Evolutionary conservation across 495 filamentous ascomycete genomes (phyloP), one percentile per base, ranked within the genome.

Genomic region (Letharia lupina): DNA sequence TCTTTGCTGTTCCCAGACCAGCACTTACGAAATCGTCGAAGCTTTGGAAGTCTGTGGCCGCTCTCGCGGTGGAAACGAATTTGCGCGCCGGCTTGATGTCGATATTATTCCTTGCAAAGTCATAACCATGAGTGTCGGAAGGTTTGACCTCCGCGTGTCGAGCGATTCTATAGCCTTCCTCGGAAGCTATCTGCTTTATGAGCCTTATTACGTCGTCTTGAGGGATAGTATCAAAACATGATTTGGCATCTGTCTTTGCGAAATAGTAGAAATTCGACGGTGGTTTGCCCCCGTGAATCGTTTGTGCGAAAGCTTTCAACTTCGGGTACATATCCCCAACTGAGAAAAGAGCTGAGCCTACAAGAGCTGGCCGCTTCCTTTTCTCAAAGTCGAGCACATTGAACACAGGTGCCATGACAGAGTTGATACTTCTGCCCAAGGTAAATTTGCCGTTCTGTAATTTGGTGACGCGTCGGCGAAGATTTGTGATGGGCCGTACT

Each of bases 221-320:
- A 0, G 94, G 94, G 58, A 98, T 96, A 0, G 90, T 96, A 73
- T 98, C 94, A 73, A 96, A 98, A 63, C 94, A 96, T 12, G 91
- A 84, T 73, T 91, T 81, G 39, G 97, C 91, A 74, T 98, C 94
- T 18, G 96, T 78, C 74, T 98, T 98, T 50, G 88, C 92, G 70
- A 98, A 96, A 73, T 88, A 96, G 12, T 91, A 71, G 37, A 37
- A 62, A 63, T 63, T 68, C 45, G 37, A 31, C 20, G 13, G 62
- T 63, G 61, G 66, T 57, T 57, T 73, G 56, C 61, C 67, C n/a
- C 63, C 48, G 40, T 70, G 54, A 44, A 86, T 69, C n/a, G 40
- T 75, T 8, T 73, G 60, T 68, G 88, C 86, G 76, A 96, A 96
- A 2, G 68, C 66, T 70, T 86, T 90, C 42, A 98, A 74, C 42